These are phyloP conservation scores for Dothistroma septosporum DNA, from an alignment of 2,329 filamentous ascomycete species.

Conservation along the genomic window DNA sequence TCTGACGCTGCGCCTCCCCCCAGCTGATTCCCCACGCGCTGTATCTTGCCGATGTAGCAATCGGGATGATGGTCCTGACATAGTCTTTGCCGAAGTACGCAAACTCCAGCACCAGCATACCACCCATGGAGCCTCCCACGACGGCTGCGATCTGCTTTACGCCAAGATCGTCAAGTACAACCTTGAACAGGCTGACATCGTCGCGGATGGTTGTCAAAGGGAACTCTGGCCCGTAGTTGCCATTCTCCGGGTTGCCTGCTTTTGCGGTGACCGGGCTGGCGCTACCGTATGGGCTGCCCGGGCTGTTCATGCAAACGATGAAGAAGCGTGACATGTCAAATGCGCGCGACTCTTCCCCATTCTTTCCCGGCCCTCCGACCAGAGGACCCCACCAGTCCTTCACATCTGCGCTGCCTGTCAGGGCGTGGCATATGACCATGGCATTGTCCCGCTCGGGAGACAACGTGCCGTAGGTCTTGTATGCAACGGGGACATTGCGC, in stretches of 20 bases:
- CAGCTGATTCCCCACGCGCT: conserved; percentile 89
- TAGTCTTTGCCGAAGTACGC: conserved; percentile 86
- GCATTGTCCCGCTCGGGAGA: conserved; percentile 57
- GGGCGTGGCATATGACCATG: conserved; percentile 71
- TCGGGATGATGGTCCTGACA: conserved; percentile 73
- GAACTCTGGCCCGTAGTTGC: conserved; percentile 89
- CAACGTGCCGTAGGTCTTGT: conserved; percentile 59
- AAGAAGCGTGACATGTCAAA: conserved; percentile 83
- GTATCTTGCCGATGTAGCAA: conserved; percentile 78
- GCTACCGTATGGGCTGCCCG: conserved; percentile 80
- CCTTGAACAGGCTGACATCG: conserved; percentile 82
- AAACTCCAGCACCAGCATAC: conserved; percentile 89
- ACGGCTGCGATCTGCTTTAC: conserved; percentile 74
- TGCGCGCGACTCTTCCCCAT: conserved; percentile 42
- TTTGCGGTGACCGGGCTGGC: conserved; percentile 86
- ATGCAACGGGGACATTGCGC: conserved; percentile 65
- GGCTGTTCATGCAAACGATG: conserved; percentile 78
- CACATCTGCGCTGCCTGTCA: conserved; percentile 81
- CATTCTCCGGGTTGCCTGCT: conserved; percentile 70
- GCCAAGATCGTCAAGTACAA: conserved; percentile 75
- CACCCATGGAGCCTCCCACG: conserved; percentile 79
- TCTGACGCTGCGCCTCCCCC: conserved; percentile 83
- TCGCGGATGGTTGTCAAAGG: conserved; percentile 92
- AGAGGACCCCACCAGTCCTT: conserved; percentile 86
- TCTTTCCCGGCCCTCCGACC: conserved; percentile 67